These are phyloP conservation scores for Dictyostelium firmibasis DNA, from an alignment of 78 protist genomes.

Conservation along the genomic window DNA sequence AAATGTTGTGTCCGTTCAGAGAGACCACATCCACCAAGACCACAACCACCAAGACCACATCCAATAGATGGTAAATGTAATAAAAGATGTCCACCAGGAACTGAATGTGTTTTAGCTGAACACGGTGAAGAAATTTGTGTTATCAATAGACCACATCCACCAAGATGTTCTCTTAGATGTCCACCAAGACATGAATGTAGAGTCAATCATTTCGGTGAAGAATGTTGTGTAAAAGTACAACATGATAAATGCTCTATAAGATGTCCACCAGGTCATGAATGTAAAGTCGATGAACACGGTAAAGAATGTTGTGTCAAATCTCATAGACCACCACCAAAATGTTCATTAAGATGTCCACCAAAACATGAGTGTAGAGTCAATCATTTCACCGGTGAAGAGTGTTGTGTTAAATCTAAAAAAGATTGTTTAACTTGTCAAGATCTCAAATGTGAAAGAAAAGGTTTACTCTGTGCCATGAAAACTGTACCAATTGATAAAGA, in stretches of 20 bases:
- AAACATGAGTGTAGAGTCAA: background rate
- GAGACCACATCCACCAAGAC: background rate
- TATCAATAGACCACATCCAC: background rate
- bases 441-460: background rate
- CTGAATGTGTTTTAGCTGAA: background rate
- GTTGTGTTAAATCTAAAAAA: background rate
- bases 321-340: background rate
- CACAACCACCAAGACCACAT: background rate
- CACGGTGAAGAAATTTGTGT: background rate
- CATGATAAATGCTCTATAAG: background rate
- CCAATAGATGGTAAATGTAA: background rate
- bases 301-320: background rate
- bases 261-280: slow-evolving; percentile 1
- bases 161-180: background rate
- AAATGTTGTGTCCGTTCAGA: background rate
- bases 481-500: background rate
- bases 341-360: background rate
- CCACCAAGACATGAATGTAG: slow-evolving; percentile 1
- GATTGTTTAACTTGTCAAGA: background rate
- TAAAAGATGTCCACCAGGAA: background rate
- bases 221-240: background rate
- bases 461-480: background rate
- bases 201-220: background rate
- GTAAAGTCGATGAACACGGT: background rate
- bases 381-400: background rate